Evolutionary conservation across 352 stramenopile species (phyloP), one percentile per base, ranked within the genome.

Genomic region (Globisporangium iwayamae): DNA sequence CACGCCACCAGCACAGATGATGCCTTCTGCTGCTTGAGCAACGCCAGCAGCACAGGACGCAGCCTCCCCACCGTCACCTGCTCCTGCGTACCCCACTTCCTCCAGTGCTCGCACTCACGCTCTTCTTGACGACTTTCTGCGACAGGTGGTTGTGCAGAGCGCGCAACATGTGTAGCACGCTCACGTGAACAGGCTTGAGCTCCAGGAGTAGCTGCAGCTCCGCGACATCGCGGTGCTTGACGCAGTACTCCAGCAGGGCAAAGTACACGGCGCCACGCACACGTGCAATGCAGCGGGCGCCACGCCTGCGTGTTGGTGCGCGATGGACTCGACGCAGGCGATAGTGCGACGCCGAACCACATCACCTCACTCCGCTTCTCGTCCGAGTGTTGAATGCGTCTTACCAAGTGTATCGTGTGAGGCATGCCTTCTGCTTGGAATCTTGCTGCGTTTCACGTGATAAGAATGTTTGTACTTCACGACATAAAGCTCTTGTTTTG

Each of bases 331-430:
- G 69, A 58, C 61, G 73, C 69, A 18, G 62, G 45, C 3, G 62
- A 58, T n/a, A 79, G 81, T 22, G 81, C 81, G 50, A 90, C 63
- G 67, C 81, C 79, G 59, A 90, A 89, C 79, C 81, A 90, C 81
- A 90, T 90, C n/a, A 22, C 9, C n/a, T 20, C 20, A 32, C 18
- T 57, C 4, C 18, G 3, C 18, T 16, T 18, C n/a, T 22, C 22
- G 13, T 18, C 25, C 51, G 6, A 47, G 41, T 47, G 39, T 45
- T 3, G 39, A 41, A 9, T 41, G 8, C 36, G 10, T 14, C 8
- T 11, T 7, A 4, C 4, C 41, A 47, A 47, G 18, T 18, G 14
- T 47, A 9, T 18, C 10, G 41, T 48, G 43, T n/a, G n/a, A n/a
- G n/a, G n/a, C n/a, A n/a, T n/a, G n/a, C n/a, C n/a, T n/a, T n/a